Evolutionary conservation across 805 yeast genomes (phyloP).

Genomic region (Wickerhamiella cacticola): DNA sequence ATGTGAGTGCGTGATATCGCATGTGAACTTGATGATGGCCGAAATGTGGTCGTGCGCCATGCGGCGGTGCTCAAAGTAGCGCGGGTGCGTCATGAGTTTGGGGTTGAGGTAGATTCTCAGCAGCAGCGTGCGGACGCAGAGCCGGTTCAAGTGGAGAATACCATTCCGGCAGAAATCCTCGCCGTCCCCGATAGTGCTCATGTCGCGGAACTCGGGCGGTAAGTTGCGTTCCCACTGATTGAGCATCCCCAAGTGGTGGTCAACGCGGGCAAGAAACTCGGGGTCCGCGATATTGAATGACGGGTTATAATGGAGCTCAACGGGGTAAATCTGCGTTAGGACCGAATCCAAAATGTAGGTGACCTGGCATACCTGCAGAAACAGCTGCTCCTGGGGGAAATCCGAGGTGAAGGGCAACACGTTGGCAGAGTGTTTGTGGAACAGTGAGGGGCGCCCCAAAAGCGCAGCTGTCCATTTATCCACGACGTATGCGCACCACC

Average conservation of each 20-base stretch:
- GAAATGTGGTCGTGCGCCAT: constrained; percentile 25
- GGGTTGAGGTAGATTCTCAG: constrained; percentile 24
- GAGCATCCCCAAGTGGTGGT: constrained; percentile 18
- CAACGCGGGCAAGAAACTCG: constrained; percentile 16
- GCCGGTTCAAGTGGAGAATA: constrained; percentile 23
- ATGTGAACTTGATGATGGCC: constrained; percentile 24
- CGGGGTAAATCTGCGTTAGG: constrained; percentile 21
- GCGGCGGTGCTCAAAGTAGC: constrained; percentile 20
- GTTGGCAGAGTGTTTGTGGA: constrained; percentile 3
- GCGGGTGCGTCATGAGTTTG: constrained; percentile 16
- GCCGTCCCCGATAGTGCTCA: constrained; percentile 19
- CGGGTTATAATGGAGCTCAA: constrained; percentile 15
- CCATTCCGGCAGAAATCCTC: constrained; percentile 27
- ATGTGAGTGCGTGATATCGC: constrained; percentile 28
- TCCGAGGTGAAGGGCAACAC: constrained; percentile 20
- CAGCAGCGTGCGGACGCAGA: constrained; percentile 26
- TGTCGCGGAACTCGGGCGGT: constrained; percentile 23
- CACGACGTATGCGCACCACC: constrained; percentile 28
- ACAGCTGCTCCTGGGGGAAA: constrained; percentile 24
- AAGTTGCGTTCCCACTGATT: constrained; percentile 23
- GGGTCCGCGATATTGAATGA: constrained; percentile 13
- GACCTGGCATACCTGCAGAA: constrained; percentile 23
- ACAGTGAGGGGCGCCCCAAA: constrained; percentile 27
- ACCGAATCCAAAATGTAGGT: constrained; percentile 25
- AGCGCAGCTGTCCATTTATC: constrained; percentile 31